Evolutionary conservation across 345 rosid genomes (phyloP).

Genomic region (Lagerstroemia speciosa): DNA sequence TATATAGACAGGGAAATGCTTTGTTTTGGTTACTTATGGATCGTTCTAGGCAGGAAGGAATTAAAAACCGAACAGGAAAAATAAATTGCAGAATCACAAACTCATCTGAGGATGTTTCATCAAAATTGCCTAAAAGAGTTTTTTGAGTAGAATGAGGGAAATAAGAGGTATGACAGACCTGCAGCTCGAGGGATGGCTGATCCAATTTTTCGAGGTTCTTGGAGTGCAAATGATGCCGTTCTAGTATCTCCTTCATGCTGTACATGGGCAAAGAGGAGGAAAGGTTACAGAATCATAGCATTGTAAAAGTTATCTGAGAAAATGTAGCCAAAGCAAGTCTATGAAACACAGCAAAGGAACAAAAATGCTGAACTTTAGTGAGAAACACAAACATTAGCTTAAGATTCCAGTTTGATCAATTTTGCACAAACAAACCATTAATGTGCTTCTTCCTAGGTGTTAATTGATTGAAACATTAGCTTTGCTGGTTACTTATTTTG

Average conservation of each 20-base stretch:
- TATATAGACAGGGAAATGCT: no score
- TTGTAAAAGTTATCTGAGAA: background rate
- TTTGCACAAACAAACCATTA: background rate
- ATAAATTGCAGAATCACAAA: no score
- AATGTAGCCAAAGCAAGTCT: background rate
- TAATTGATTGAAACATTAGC: no score
- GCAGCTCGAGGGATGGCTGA: conserved; percentile 81
- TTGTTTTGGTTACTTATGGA: no score
- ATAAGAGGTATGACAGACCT: conserved; percentile 30
- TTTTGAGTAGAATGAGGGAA: background rate
- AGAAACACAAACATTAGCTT: no score
- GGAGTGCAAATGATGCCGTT: conserved; percentile 63
- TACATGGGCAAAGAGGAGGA: background rate
- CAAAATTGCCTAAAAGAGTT: background rate
- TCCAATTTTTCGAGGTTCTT: conserved; percentile 78
- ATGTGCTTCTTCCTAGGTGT: no score
- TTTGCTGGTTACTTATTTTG: no score
- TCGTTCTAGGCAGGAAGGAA: no score
- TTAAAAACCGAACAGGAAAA: no score
- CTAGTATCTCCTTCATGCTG: conserved; percentile 79
- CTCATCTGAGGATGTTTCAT: no score
- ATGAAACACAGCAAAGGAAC: background rate
- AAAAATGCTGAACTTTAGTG: no score
- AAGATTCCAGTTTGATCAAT: no score
- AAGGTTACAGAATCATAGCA: background rate